A percentile compares a stretch with the other conserved stretches of the same genome.
These are phyloP conservation scores for Carex sylvatica DNA, from an alignment of 202 grass and related monocot genomes.

Conservation along the genomic window DNA sequence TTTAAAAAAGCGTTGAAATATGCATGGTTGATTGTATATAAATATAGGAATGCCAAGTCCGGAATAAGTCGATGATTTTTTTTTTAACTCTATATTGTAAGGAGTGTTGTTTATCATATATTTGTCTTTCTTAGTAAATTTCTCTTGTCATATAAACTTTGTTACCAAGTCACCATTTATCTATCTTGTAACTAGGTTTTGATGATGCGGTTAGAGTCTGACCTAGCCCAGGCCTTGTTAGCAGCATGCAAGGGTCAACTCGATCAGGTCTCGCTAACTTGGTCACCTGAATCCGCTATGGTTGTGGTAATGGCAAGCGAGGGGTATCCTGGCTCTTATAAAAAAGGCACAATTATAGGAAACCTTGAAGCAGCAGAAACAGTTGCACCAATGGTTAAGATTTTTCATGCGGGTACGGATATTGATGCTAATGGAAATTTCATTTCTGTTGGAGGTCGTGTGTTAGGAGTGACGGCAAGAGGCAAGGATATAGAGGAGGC, in stretches of 20 bases:
- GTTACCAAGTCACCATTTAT: not conserved
- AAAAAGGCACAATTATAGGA: constrained; percentile 67
- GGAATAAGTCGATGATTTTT: not conserved
- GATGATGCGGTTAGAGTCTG: constrained; percentile 80
- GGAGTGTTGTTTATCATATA: not conserved
- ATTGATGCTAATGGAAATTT: constrained; percentile 60
- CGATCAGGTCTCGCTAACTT: constrained; percentile 46
- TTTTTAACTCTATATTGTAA: not conserved
- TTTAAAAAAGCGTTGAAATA: not conserved
- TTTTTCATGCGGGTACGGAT: constrained; percentile 69
- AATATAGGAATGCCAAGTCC: not conserved
- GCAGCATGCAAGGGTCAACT: constrained; percentile 65
- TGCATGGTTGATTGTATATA: not conserved
- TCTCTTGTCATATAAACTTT: not conserved
- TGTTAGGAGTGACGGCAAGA: constrained; percentile 65
- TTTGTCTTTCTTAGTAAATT: not conserved
- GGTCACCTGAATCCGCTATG: constrained; percentile 65
- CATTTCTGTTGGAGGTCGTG: constrained; percentile 49
- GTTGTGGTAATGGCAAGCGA: constrained; percentile 80
- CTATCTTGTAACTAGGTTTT: constrained; percentile 43
- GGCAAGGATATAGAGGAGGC: constrained; percentile 79
- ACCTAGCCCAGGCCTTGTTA: constrained; percentile 63
- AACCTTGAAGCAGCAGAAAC: constrained; percentile 65
- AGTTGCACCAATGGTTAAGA: constrained; percentile 60
- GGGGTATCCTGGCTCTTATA: constrained; percentile 76